phyloP scores from a whole-genome alignment of 495 filamentous ascomycete species.

The Ramalina intermedia region DNA sequence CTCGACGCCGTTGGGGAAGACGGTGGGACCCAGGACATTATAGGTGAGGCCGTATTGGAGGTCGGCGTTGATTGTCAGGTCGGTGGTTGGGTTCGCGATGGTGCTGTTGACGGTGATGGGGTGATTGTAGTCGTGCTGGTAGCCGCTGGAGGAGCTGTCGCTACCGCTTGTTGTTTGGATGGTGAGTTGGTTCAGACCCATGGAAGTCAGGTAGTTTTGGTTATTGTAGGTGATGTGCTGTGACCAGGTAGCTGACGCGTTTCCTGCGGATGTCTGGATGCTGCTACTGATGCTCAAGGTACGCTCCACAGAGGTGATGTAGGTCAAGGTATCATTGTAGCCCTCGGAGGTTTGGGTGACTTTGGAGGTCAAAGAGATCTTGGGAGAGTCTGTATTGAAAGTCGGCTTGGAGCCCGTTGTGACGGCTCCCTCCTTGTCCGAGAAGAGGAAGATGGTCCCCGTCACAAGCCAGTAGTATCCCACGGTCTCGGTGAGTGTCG shows the following conservation, averaged over 20 bases:
- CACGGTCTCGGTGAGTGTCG: constrained; percentile 42
- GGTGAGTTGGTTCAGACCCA: constrained; percentile 48
- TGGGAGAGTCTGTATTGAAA: constrained; percentile 25
- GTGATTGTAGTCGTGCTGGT: constrained; percentile 41
- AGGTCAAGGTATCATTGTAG: constrained; percentile 48
- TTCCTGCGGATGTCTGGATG: constrained; percentile 29
- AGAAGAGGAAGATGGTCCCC: constrained; percentile 69
- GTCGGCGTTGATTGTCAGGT: constrained; percentile 36
- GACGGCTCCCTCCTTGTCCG: constrained; percentile 33
- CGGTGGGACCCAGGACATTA: constrained; percentile 35
- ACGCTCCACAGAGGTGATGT: constrained; percentile 42
- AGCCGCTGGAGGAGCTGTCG: constrained; percentile 32
- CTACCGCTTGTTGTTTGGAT: constrained; percentile 45
- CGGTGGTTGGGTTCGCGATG: constrained; percentile 32
- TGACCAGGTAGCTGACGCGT: constrained; percentile 37
- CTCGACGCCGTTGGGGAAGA: constrained; percentile 46
- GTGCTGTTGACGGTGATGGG: constrained; percentile 47
- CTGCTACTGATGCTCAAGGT: constrained; percentile 38
- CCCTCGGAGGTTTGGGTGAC: constrained; percentile 31
- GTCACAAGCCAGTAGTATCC: constrained; percentile 70
- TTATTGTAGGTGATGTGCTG: constrained; percentile 48
- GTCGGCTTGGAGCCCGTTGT: constrained; percentile 32
- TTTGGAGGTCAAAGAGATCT: constrained; percentile 26
- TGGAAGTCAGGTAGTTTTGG: constrained; percentile 38
- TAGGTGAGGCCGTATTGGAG: constrained; percentile 45